Conservation (phyloP, 169 alveolate species). For the Plasmodium fragile region DNA sequence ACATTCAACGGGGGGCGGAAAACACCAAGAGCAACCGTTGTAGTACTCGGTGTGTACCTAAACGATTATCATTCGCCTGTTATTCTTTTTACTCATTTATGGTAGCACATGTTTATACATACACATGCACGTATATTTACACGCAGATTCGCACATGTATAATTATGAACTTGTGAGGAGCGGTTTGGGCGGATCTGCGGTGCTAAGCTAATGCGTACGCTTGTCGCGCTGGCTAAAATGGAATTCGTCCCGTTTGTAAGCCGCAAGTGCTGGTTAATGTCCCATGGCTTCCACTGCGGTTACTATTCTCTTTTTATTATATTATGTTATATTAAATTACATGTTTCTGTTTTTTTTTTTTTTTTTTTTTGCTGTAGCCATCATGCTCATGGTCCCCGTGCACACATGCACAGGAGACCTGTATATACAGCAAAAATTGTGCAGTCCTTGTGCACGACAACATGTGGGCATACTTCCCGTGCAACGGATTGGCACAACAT, state of each 20-base stretch:
- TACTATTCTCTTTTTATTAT: not conserved
- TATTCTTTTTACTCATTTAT: not conserved
- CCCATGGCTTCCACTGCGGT: not conserved
- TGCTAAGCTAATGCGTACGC: not conserved
- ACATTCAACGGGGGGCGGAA: not conserved
- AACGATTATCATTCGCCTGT: not conserved
- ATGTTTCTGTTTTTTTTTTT: not conserved
- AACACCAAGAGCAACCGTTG: not conserved
- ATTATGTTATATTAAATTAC: no score
- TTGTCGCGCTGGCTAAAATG: not conserved
- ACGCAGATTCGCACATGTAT: not conserved
- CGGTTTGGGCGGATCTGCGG: not conserved
- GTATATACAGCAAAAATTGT: not conserved
- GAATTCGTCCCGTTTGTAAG: conserved; percentile 1
- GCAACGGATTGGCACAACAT: not conserved
- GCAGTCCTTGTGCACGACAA: not conserved
- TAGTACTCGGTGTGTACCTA: not conserved
- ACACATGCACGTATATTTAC: not conserved
- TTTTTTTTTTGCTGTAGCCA: not conserved
- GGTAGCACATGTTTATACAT: not conserved
- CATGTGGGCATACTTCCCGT: not conserved
- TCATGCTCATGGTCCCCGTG: not conserved
- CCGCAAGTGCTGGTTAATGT: not conserved
- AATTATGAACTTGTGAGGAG: not conserved
- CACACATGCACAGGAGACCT: not conserved